Percentiles rank a stretch among this genome's conserved stretches.
phyloP scores from a whole-genome alignment of 305 asterid species.

The Withania somnifera region DNA sequence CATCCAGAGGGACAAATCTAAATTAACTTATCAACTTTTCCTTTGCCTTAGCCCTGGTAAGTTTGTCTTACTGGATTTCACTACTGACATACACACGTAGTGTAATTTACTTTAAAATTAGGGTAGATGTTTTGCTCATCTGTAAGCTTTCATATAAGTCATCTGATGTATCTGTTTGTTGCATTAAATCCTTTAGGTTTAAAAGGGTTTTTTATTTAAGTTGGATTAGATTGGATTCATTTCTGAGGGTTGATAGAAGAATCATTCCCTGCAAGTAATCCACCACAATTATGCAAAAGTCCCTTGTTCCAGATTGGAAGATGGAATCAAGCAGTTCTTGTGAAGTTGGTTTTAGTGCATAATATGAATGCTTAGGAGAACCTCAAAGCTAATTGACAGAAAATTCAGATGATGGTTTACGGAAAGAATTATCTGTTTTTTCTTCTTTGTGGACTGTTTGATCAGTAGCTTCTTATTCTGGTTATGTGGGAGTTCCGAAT shows the following conservation, averaged over 20 bases:
- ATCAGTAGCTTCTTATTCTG: background rate
- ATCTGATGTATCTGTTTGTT: background rate
- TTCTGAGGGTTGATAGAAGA: background rate
- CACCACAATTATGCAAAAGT: background rate
- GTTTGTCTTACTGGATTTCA: conserved; percentile 1
- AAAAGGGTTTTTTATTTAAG: background rate
- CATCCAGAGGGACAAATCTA: conserved; percentile 80
- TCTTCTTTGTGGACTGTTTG: background rate
- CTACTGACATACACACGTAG: background rate
- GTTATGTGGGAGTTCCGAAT: background rate
- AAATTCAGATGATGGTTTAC: background rate
- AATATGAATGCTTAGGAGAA: background rate
- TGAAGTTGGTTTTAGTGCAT: background rate
- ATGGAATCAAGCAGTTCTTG: background rate
- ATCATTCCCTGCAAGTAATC: background rate
- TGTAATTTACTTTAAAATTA: background rate
- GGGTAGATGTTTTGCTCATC: background rate
- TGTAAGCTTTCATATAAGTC: background rate
- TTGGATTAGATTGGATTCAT: background rate
- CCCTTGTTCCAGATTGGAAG: background rate
- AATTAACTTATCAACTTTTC: conserved; percentile 65
- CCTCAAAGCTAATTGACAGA: background rate
- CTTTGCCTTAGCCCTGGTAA: conserved; percentile 79
- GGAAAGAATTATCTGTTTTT: background rate
- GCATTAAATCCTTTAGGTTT: background rate